Conservation (phyloP, 441 rosid species). For the Euphorbia schlechtendalii region DNA sequence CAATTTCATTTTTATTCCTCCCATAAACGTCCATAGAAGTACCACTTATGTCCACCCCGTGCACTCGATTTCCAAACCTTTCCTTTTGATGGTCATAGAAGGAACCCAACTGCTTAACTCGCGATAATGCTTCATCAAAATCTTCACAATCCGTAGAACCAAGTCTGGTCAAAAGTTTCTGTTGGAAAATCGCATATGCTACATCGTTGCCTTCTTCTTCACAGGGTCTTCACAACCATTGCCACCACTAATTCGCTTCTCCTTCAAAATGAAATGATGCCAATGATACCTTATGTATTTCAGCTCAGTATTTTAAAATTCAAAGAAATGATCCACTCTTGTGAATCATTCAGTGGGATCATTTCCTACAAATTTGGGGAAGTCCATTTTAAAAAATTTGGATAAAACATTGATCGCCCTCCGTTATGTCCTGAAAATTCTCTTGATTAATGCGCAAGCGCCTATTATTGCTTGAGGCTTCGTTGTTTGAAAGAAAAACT, state of each 20-base stretch:
- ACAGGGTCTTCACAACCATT: not conserved
- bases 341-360: not conserved
- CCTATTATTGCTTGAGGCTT: not conserved
- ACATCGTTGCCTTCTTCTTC: not conserved
- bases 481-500: not conserved
- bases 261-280: constrained; percentile 5
- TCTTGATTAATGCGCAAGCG: not conserved
- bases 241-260: constrained; percentile 11
- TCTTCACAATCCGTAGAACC: not conserved
- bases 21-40: not conserved
- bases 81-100: constrained; percentile 4
- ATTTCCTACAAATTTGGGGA: not conserved
- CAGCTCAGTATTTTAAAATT: not conserved
- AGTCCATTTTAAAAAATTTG: not conserved
- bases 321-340: not conserved
- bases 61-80: constrained; percentile 3
- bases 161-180: not conserved
- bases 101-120: not conserved
- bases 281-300: not conserved
- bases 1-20: not conserved
- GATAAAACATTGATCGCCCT: not conserved
- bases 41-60: constrained; percentile 7
- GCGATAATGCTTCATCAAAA: not conserved
- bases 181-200: not conserved
- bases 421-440: not conserved